Base-by-base conservation (phyloP, 1,139 yeast species). In the Debaryomyces udenii region DNA sequence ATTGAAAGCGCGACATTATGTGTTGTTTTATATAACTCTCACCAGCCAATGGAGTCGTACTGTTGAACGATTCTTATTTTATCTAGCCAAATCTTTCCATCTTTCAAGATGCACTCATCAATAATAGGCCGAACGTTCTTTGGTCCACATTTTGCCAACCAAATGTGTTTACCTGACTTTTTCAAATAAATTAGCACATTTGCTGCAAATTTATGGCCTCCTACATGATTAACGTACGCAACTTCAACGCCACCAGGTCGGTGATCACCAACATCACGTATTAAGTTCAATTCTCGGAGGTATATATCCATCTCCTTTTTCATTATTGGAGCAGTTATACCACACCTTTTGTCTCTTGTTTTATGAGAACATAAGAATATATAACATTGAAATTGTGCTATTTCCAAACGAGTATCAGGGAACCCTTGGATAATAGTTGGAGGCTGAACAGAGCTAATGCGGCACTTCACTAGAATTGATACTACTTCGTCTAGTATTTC, bases 121-220 rank as follows among this genome's bases (percentile, higher is more conserved):
- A 91, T 79, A 11, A 93, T 80, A 1, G 86, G 83, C 41, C 74
- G 72, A 15, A 83, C 88, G 55, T 89, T 88, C 39, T 74, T 73
- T 9, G 98, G 98, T 3, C 78, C 72, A 44, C 94, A 85, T 49
- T 93, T 74, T 0, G 96, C 98, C 56, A 89, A 68, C 97, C 98
- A 90, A 27, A 90, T 78, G 45, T 84, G 80, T 52, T 86, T 84
- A 10, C 95, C 96, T 3, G 83, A 67, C 9, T 51, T 42, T 49
- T 76, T 80, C 11, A 36, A 13, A 57, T 88, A 90, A 20, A 91
- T 77, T 40, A 89, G 74, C 2, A 88, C 86, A 62, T 93, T 93
- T 2, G 98, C 97, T 1, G 93, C 87, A 61, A 71, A 93, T 57
- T 93, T 93, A 64, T 93, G 99, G 2, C 98, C 98, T 3, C 99